phyloP scores from a whole-genome alignment of 2,329 filamentous ascomycete species.

The Clonostachys rhizophaga region DNA sequence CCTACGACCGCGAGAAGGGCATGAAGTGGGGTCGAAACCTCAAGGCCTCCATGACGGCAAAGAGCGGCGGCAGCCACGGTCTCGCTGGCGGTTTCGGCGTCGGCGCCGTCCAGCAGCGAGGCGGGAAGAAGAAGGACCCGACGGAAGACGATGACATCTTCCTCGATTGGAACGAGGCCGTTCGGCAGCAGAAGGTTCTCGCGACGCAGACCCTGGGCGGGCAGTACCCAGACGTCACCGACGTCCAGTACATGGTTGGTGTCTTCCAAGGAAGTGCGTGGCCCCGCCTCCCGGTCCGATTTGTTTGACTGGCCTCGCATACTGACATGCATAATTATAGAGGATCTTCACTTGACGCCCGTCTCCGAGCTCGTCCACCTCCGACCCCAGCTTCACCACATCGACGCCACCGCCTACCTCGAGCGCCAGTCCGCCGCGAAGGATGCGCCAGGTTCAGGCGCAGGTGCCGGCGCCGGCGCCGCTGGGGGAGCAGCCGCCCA shows the following conservation, averaged over 20 bases:
- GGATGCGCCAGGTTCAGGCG: conserved; percentile 22
- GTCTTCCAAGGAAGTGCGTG: conserved; percentile 77
- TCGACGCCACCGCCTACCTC: conserved; percentile 78
- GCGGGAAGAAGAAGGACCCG: conserved; percentile 22
- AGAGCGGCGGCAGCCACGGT: conserved; percentile 63
- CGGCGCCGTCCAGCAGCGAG: conserved; percentile 37
- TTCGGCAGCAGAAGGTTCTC: conserved; percentile 67
- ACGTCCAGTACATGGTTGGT: conserved; percentile 85
- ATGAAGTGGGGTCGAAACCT: conserved; percentile 78
- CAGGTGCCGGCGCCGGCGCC: conserved; percentile 25
- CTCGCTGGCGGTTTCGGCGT: conserved; percentile 70
- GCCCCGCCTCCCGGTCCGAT: not conserved
- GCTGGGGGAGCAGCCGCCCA: conserved; percentile 32
- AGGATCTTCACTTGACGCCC: conserved; percentile 81
- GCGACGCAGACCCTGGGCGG: conserved; percentile 82
- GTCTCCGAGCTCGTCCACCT: conserved; percentile 82
- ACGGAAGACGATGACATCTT: conserved; percentile 39
- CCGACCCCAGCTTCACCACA: conserved; percentile 86
- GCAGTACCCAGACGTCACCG: conserved; percentile 64
- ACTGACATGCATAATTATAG: conserved; percentile 31
- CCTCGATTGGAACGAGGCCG: conserved; percentile 62
- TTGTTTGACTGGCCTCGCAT: not conserved
- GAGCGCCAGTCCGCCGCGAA: conserved; percentile 43
- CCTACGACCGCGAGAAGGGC: conserved; percentile 83
- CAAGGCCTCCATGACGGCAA: conserved; percentile 50